Base-by-base conservation (phyloP, 495 filamentous ascomycete genomes). In the Antarctomyces pellizariae region DNA sequence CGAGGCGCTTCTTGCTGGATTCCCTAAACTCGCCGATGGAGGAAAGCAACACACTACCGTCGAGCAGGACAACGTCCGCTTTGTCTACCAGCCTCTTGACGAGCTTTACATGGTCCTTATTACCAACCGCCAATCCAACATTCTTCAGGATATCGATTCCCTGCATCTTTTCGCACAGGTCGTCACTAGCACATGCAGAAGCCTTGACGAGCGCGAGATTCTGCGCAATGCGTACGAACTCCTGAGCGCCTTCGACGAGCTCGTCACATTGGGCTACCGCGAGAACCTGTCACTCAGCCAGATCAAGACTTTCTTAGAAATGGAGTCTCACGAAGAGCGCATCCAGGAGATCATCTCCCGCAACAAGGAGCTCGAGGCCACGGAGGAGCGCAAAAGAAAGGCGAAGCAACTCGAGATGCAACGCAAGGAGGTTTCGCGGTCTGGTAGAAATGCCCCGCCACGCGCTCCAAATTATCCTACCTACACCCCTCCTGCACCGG, bases 31-130 rank as follows among this genome's bases (percentile, higher is more conserved):
- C 30, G 80, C 84, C 31, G 82, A 90, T 49, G 75, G 75, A 8
- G 76, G 79, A 23, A 89, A 80, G 26, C 86, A 97, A 46, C 86
- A 97, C 48, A 97, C 86, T 5, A 97, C 77, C 8, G 80, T 92
- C 28, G 86, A 97, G 50, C 84, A 92, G 48, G 86, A 97, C 58
- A 93, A 91, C 62, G 86, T 97, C 38, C 86, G 86, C 48, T 97
- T 91, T 46, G 86, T 95, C 27, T 97, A 97, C 58, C 86, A 97
- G 50, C 86, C 89, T 33, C 63, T 97, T 29, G 89, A 97, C 51
- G 89, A 95, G 57, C 68, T 97, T 33, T 97, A 95, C 62, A 92
- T 97, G 65, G 83, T 97, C 29, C 71, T 97, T 35, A 95, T 97
- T 50, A 97, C 89, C 54, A 95, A 95, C 59, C 78, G 79, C 32